These are phyloP conservation scores for Xenosphaeropsis pyriputrescens DNA, from an alignment of 2,329 filamentous ascomycete genomes.

Conservation along the genomic window DNA sequence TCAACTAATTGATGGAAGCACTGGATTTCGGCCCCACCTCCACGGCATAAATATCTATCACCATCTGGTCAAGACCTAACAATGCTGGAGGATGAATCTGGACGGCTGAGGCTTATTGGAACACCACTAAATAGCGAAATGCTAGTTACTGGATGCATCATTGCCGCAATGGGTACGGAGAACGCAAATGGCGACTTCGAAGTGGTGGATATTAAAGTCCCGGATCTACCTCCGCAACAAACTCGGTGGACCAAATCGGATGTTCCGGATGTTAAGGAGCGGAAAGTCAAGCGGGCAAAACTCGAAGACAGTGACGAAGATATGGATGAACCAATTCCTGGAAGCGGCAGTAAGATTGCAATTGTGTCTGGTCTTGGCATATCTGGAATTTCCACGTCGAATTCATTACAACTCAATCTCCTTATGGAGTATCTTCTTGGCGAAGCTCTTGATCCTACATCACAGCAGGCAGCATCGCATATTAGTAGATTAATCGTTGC, in stretches of 20 bases:
- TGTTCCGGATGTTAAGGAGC: constrained; percentile 18
- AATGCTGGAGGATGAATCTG: constrained; percentile 93
- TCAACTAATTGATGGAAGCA: constrained; percentile 34
- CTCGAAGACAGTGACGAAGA: constrained; percentile 43
- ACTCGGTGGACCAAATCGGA: constrained; percentile 62
- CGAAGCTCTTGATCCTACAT: constrained; percentile 49
- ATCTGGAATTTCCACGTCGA: constrained; percentile 55
- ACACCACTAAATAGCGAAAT: constrained; percentile 49
- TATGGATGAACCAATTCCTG: constrained; percentile 23
- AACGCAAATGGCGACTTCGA: constrained; percentile 87
- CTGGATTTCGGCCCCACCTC: constrained; percentile 74
- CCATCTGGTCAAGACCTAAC: constrained; percentile 45
- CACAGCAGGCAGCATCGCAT: constrained; percentile 42
- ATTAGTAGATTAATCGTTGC: constrained; percentile 84
- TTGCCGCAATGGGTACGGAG: constrained; percentile 90
- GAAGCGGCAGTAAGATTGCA: constrained; percentile 46
- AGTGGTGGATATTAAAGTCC: constrained; percentile 76
- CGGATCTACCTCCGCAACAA: constrained; percentile 73
- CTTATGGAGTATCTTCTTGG: constrained; percentile 80
- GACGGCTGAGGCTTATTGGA: constrained; percentile 68
- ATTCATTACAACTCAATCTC: constrained; percentile 62
- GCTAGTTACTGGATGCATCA: constrained; percentile 83
- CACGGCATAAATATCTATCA: constrained; percentile 60
- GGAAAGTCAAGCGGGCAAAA: constrained; percentile 19
- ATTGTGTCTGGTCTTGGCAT: constrained; percentile 83